Percentiles rank a stretch among this genome's conserved stretches.
These are phyloP conservation scores for Vitis cinerea DNA, from an alignment of 164 flowering plant species.

Conservation along the genomic window DNA sequence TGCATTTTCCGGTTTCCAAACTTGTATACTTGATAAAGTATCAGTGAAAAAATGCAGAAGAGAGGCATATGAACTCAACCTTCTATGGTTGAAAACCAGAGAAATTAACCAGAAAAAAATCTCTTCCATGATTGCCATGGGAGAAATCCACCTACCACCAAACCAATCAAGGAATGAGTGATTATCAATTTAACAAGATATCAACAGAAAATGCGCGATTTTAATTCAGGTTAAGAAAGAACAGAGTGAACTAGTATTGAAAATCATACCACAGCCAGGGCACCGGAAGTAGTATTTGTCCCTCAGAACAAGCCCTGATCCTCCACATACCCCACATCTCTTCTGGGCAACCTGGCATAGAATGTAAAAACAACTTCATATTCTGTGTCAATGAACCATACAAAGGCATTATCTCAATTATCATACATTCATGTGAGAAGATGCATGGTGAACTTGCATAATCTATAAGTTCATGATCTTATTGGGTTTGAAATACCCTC, in stretches of 20 bases:
- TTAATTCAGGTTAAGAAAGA: neutral
- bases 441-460: no score
- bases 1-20: no score
- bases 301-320: slow-evolving; percentile 80
- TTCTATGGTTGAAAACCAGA: neutral
- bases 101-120: slow-evolving; percentile 68
- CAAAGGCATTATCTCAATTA: no score
- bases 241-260: neutral
- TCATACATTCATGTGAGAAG: no score
- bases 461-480: no score
- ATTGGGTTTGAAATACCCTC: no score
- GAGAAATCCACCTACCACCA: slow-evolving; percentile 79
- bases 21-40: no score
- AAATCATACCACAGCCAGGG: slow-evolving; percentile 69
- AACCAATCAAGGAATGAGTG: neutral
- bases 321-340: slow-evolving; percentile 70
- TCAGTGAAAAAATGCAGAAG: no score
- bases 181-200: neutral
- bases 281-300: slow-evolving; percentile 73
- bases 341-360: slow-evolving; percentile 61
- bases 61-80: no score
- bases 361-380: neutral
- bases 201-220: neutral
- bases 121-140: slow-evolving; percentile 97
- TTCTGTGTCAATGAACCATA: no score